Evolutionary conservation across 768 basidiomycete species (phyloP), one percentile per base, ranked within the genome.

Genomic region (Pisolithus marmoratus): DNA sequence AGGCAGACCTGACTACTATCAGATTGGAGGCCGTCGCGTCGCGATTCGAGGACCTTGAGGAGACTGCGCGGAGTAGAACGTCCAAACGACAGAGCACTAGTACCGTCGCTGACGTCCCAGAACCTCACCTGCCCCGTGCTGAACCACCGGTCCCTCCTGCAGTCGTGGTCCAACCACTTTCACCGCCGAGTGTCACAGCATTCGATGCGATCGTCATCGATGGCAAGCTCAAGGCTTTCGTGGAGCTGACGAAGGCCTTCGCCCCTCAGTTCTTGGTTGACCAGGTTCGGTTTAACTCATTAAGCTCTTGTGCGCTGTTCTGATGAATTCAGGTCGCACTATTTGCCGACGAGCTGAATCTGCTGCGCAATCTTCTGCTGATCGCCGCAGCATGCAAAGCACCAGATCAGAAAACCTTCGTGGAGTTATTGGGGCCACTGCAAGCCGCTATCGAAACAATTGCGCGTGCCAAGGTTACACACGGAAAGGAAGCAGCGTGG

Each of bases 21-120:
- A 94, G 94, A 57, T 80, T 93, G 47, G 89, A 94, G 76, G 96
- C 96, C 23, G 90, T 93, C 8, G 94, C 92, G 6, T 90, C 89
- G 41, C 83, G 96, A 31, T 81, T 99, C 34, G 96, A 99, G 70
- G 96, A 99, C 63, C 74, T 99, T 42, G 96, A 98, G 66, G 74
- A 78, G 38, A 41, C 54, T 62, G 65, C 38, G 51, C 49, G 54
- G 49, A 63, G 60, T 7, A 52, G 59, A 42, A 38, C 60, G 26
- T 48, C 52, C 22, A 51, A 59, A 17, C 68, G 59, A 56, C 68
- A 55, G 50, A 68, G 66, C 14, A 58, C 59, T 15, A 70, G 66
- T 51, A 70, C 66, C 12, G 59, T 68, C 31, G 62, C 62, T 31
- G 68, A 62, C 46, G 53, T 54, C 38, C 49, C 49, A 8, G 62